Evolutionary conservation across 257 asterid genomes (phyloP).

Genomic region (Dorcoceras hygrometricum): DNA sequence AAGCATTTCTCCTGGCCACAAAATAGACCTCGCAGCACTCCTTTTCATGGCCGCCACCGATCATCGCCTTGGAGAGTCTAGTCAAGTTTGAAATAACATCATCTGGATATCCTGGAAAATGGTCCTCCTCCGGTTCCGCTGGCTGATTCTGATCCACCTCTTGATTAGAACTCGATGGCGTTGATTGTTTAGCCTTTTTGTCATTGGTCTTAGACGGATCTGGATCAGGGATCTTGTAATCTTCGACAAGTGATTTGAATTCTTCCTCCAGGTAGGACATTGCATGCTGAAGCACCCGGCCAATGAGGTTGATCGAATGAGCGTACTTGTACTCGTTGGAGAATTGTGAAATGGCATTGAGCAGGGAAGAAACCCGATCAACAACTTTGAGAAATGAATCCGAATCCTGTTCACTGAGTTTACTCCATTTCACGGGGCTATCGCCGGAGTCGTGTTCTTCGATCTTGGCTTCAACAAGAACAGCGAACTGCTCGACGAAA

Average conservation of each 20-base stretch:
- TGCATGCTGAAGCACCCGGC: conserved; percentile 58
- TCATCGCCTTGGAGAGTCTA: conserved; percentile 44
- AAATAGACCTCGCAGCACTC: conserved; percentile 68
- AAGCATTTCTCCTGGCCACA: conserved; percentile 49
- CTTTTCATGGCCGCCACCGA: conserved; percentile 54
- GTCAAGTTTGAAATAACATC: conserved; percentile 33
- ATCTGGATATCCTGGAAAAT: conserved; percentile 49
- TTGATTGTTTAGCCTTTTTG: conserved; percentile 22
- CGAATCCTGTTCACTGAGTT: conserved; percentile 45
- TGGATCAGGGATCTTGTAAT: conserved; percentile 31
- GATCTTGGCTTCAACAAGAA: conserved; percentile 61
- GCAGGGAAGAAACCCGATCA: conserved; percentile 44
- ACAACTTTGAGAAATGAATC: conserved; percentile 40
- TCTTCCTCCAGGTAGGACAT: conserved; percentile 78
- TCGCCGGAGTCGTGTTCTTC: conserved; percentile 46
- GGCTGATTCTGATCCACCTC: conserved; percentile 29
- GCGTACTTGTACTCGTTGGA: conserved; percentile 55
- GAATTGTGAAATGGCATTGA: conserved; percentile 29
- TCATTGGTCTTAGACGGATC: conserved; percentile 21
- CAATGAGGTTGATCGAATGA: conserved; percentile 55
- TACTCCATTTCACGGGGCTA: conserved; percentile 46
- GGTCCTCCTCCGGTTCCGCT: conserved; percentile 26
- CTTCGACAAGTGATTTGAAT: conserved; percentile 56
- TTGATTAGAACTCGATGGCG: conserved; percentile 18
- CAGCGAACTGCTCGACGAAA: conserved; percentile 59